Conservation (phyloP, 2,329 filamentous ascomycete species). For the Sporothrix luriei region DNA sequence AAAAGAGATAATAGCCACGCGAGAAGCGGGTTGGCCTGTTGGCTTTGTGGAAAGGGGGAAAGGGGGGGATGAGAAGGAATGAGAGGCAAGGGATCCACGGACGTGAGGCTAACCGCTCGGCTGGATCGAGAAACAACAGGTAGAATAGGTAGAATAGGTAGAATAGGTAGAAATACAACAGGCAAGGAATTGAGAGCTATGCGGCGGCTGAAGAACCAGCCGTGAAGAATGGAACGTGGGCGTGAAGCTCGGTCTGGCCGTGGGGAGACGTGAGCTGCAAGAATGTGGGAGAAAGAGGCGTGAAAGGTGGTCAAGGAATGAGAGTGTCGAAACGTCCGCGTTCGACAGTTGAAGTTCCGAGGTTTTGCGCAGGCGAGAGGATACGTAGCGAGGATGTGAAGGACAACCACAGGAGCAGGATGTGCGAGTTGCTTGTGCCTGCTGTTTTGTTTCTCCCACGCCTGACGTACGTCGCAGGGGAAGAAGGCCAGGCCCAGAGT, state of each 20-base stretch:
- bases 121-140: constrained; percentile 18
- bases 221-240: neutral
- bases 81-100: constrained; percentile 23
- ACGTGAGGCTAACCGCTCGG: constrained; percentile 27
- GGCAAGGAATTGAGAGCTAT: constrained; percentile 20
- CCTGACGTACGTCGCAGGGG: constrained; percentile 19
- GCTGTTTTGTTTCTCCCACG: constrained; percentile 22
- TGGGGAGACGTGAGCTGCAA: neutral
- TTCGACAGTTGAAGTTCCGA: neutral
- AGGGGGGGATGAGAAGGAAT: neutral
- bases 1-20: constrained; percentile 23
- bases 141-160: too few species aligned
- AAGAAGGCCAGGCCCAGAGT: neutral
- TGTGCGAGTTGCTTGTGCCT: neutral
- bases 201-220: neutral
- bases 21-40: constrained; percentile 8
- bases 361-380: constrained; percentile 2
- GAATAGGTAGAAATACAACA: constrained; percentile 12
- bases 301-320: neutral
- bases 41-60: neutral
- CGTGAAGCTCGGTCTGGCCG: constrained; percentile 10
- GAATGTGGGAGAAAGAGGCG: constrained; percentile 1
- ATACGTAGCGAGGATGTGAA: neutral
- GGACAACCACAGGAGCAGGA: neutral
- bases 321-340: constrained; percentile 16